Evolutionary conservation across 2,329 filamentous ascomycete species (phyloP).

Genomic region (Xylaria sp.): DNA sequence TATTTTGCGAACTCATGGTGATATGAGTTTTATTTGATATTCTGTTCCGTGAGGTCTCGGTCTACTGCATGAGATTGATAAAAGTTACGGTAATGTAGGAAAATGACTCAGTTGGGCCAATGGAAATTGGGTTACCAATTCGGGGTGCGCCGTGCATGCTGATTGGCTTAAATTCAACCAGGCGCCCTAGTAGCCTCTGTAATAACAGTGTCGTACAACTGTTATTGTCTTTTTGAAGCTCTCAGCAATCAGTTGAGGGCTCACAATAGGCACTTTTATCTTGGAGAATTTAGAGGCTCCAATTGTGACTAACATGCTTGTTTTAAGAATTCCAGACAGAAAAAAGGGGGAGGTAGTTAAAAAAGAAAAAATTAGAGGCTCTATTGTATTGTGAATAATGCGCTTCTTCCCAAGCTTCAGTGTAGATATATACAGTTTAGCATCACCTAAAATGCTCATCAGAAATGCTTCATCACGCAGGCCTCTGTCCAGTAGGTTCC

Average conservation of each 20-base stretch:
- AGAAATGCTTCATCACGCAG: background rate
- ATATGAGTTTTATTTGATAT: background rate
- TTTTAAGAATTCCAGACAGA: too few species aligned
- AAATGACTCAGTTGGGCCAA: conserved; percentile 24
- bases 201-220: background rate
- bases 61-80: background rate
- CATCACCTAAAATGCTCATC: background rate
- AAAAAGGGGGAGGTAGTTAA: too few species aligned
- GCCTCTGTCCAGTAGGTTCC: conserved; percentile 36
- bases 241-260: background rate
- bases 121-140: conserved; percentile 26
- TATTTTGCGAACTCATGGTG: conserved; percentile 15
- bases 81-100: background rate
- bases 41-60: background rate
- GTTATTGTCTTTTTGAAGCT: background rate
- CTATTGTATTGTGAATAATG: background rate
- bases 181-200: background rate
- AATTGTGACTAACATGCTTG: too few species aligned
- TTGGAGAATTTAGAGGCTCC: background rate
- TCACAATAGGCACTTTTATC: background rate
- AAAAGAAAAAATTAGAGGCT: too few species aligned
- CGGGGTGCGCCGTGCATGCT: conserved; percentile 17
- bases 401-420: too few species aligned
- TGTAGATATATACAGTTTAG: background rate
- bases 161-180: conserved; percentile 23